Base-by-base conservation (phyloP, 176 grass and related monocot species). In the Eragrostis nindensis region DNA sequence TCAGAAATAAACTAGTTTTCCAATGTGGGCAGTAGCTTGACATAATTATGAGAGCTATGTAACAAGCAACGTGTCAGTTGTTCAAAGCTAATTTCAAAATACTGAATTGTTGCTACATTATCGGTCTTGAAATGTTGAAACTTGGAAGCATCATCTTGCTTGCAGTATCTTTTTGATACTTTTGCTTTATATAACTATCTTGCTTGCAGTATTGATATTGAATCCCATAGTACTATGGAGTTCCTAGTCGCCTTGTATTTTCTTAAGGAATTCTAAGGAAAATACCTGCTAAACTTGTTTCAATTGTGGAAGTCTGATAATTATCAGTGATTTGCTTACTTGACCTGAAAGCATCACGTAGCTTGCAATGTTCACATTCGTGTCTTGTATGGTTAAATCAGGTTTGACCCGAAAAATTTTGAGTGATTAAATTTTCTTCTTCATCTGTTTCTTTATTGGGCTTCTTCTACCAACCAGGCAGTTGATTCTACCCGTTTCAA, bases 61-160 rank as follows among this genome's bases (percentile, higher is more conserved):
- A 26, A 70, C 43, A 72, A 83, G 47, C 54, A 71, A n/a, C 55
- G 5, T 47, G 74, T 56, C 70, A 16, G 29, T 19, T 81, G 38
- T 70, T 69, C 6, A 24, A 7, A 50, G 3, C 18, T 63, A 8
- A 11, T 16, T 7, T 5, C 7, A 71, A 55, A 46, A 32, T 80
- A 63, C 0, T 70, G 24, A 39, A 74, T 36, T 16, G 44, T 69
- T 63, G 25, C 41, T 45, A 5, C 41, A 8, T 24, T 70, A 59
- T 80, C 22, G 54, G 18, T 62, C 52, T 38, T 29, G 57, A 0
- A 25, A 43, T 64, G 38, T 69, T 62, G 52, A 88, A 84, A 80
- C 53, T 56, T 81, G 56, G 38, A 85, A 63, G 19, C 1, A 0
- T 72, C 17, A 18, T 72, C 47, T 68, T 69, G 36, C 32, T 80